Percentiles rank a stretch among this genome's conserved stretches.
phyloP scores from a whole-genome alignment of 2,329 filamentous ascomycete genomes.

The Fusarium sambucinum region DNA sequence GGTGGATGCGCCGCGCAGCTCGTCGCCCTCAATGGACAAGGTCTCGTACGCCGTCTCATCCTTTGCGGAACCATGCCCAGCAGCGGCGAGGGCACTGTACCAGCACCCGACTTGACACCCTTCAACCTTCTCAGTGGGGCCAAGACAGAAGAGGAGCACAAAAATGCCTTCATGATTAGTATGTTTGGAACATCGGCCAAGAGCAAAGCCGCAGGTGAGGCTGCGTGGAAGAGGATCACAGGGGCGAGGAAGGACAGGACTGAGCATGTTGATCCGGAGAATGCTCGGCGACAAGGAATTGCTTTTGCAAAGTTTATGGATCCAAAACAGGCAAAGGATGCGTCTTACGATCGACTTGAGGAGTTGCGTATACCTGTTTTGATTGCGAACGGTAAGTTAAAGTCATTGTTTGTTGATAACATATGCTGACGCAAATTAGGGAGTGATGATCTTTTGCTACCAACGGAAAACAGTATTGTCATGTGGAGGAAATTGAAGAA shows the following conservation, averaged over 20 bases:
- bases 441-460: conserved; percentile 52
- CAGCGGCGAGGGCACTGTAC: conserved; percentile 51
- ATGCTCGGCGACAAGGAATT: conserved; percentile 49
- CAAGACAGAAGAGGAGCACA: conserved; percentile 50
- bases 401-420: accelerated
- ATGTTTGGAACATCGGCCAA: conserved; percentile 52
- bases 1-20: conserved; percentile 61
- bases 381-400: conserved; percentile 54
- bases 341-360: conserved; percentile 51
- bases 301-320: conserved; percentile 55
- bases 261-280: conserved; percentile 45
- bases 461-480: conserved; percentile 54
- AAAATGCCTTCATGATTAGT: conserved; percentile 50
- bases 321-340: conserved; percentile 49
- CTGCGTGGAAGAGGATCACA: conserved; percentile 53
- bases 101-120: conserved; percentile 48
- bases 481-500: conserved; percentile 54
- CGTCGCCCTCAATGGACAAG: conserved; percentile 56
- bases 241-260: conserved; percentile 45
- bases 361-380: conserved; percentile 54
- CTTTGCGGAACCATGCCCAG: conserved; percentile 60
- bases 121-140: conserved; percentile 53
- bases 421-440: conserved; percentile 38
- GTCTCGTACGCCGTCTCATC: conserved; percentile 56
- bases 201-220: conserved; percentile 51